Percentiles rank a stretch among this genome's conserved stretches.
Evolutionary conservation across 257 asterid species (phyloP).

Genomic region (Petunia axillaris): DNA sequence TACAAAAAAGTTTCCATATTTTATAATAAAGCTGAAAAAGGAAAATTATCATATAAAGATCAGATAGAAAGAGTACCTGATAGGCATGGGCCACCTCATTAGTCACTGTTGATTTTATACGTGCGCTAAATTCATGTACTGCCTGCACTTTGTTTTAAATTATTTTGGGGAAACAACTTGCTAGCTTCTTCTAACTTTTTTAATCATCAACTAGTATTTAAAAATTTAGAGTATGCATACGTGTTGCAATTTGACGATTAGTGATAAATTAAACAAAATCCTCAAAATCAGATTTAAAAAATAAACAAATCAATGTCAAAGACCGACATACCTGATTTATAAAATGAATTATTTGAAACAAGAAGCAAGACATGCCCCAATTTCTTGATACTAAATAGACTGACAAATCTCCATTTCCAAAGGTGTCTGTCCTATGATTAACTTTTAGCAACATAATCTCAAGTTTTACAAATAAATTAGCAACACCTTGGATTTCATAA

Average conservation of each 20-base stretch:
- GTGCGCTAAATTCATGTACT: background rate
- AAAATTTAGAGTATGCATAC: background rate
- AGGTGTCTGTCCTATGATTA: background rate
- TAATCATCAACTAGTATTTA: background rate
- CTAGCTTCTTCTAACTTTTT: background rate
- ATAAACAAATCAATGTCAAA: slow-evolving; percentile 8
- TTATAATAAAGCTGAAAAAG: background rate
- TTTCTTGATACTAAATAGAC: background rate
- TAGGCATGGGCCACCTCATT: no score
- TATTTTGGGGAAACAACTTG: slow-evolving; percentile 6
- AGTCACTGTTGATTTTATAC: background rate
- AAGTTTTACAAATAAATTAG: background rate
- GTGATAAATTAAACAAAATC: background rate
- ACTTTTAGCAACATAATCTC: background rate
- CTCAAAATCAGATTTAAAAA: slow-evolving; percentile 5
- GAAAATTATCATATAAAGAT: background rate
- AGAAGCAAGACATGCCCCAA: slow-evolving; percentile 7
- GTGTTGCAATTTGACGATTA: background rate
- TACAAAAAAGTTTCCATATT: background rate
- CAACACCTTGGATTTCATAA: background rate
- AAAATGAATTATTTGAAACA: slow-evolving; percentile 18
- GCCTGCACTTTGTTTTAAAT: background rate
- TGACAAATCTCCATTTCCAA: slow-evolving; percentile 6
- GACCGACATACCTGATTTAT: slow-evolving; percentile 12
- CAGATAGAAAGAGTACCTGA: background rate